These are phyloP conservation scores for Rhodotorula sp. DNA, from an alignment of 1,284 basidiomycete species.

Conservation along the genomic window DNA sequence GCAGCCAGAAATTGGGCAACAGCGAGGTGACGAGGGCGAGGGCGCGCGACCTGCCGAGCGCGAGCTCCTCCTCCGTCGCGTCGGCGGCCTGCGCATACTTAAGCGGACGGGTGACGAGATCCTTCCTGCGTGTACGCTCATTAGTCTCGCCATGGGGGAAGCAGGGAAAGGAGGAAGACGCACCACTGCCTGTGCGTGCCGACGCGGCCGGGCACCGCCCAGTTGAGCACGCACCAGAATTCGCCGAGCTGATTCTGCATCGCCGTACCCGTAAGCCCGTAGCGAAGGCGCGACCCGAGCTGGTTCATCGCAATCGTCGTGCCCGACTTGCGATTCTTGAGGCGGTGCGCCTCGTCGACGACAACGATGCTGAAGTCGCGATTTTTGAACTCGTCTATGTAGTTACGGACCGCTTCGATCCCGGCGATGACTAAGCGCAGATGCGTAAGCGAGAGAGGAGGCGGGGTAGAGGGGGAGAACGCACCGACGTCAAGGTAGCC, in stretches of 20 bases:
- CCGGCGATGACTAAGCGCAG: constrained; percentile 64
- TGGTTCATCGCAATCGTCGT: constrained; percentile 65
- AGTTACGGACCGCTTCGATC: constrained; percentile 66
- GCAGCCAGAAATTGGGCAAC: constrained; percentile 71
- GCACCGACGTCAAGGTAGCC: constrained; percentile 32
- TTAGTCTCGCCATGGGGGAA: background rate
- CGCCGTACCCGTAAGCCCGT: constrained; percentile 76
- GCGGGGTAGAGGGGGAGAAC: constrained; percentile 41
- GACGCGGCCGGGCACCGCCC: constrained; percentile 70
- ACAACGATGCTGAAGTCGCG: constrained; percentile 62
- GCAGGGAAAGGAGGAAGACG: constrained; percentile 58
- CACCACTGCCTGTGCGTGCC: constrained; percentile 69
- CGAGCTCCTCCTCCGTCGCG: constrained; percentile 65
- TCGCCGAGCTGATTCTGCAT: constrained; percentile 85
- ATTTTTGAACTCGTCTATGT: constrained; percentile 66
- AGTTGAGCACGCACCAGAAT: constrained; percentile 78
- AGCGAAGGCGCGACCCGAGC: constrained; percentile 65
- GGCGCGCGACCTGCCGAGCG: constrained; percentile 55
- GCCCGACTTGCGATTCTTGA: constrained; percentile 69
- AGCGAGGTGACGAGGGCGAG: constrained; percentile 63
- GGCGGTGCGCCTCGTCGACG: constrained; percentile 77
- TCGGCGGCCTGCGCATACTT: constrained; percentile 63
- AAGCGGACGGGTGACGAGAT: constrained; percentile 54
- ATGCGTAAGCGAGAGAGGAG: constrained; percentile 53
- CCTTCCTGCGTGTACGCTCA: constrained; percentile 10